Conservation (phyloP, 1,139 yeast genomes). For the Nakaseomyces bracarensis region DNA sequence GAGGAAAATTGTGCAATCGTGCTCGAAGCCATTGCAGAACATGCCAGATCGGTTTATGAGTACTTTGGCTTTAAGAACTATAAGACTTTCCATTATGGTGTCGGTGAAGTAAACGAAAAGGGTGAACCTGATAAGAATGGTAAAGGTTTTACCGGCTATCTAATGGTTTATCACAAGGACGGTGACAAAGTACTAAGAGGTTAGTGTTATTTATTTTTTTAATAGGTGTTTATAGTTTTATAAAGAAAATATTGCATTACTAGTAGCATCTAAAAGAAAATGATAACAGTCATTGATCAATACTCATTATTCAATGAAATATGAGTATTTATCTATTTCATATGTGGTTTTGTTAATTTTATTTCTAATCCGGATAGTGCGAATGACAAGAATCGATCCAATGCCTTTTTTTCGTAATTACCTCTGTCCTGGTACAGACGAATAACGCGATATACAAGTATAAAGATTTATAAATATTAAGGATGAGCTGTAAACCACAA, state of each 20-base stretch:
- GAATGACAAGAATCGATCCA: no score
- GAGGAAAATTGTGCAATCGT: slow-evolving; percentile 28
- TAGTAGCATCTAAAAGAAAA: background rate
- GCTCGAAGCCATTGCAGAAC: slow-evolving; percentile 31
- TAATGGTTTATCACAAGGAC: slow-evolving; percentile 30
- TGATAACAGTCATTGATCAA: no score
- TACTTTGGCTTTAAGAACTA: slow-evolving; percentile 32
- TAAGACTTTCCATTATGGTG: slow-evolving; percentile 29
- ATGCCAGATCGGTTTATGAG: slow-evolving; percentile 31
- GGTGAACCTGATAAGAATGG: slow-evolving; percentile 28
- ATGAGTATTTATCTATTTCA: no score
- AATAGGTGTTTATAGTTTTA: background rate
- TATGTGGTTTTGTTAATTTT: no score
- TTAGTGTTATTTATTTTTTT: background rate
- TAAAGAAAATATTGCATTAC: no score
- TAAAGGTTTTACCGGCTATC: slow-evolving; percentile 26
- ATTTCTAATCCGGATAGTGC: no score
- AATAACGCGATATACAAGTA: no score
- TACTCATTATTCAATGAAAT: no score
- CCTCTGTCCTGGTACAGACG: no score
- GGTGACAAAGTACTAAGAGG: slow-evolving; percentile 13
- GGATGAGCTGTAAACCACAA: no score
- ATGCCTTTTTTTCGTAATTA: no score
- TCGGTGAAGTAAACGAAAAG: slow-evolving; percentile 25
- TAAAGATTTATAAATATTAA: no score